A percentile compares a stretch with the other conserved stretches of the same genome.
phyloP scores from a whole-genome alignment of 805 yeast genomes.

The Yarrowia sp. region DNA sequence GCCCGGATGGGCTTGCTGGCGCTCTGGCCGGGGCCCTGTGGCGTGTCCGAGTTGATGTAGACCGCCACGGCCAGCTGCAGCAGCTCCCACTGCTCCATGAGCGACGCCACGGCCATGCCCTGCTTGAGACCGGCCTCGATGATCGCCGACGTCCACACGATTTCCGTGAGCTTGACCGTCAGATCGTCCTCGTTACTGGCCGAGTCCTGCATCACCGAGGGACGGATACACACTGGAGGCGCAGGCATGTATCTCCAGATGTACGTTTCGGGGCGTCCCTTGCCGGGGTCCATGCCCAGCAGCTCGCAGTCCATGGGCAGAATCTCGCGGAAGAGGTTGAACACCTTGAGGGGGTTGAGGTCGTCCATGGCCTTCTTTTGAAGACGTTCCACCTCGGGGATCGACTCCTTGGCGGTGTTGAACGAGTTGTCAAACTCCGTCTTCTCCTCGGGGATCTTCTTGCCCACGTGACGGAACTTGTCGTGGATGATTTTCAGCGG shows the following conservation, averaged over 20 bases:
- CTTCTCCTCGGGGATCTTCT: conserved; percentile 84
- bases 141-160: conserved; percentile 94
- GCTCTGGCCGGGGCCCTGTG: conserved; percentile 58
- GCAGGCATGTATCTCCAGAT: conserved; percentile 98
- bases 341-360: conserved; percentile 87
- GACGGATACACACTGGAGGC: conserved; percentile 98
- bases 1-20: conserved; percentile 85
- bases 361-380: conserved; percentile 90
- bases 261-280: conserved; percentile 94
- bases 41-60: conserved; percentile 96
- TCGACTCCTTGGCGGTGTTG: conserved; percentile 70
- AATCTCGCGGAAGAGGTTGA: conserved; percentile 85
- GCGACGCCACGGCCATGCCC: conserved; percentile 88
- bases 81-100: conserved; percentile 99
- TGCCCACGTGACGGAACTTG: conserved; percentile 94
- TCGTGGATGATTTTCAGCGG: conserved; percentile 95
- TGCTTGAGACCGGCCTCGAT: conserved; percentile 94
- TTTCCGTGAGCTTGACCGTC: conserved; percentile 93
- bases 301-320: conserved; percentile 89
- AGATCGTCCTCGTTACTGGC: conserved; percentile 97
- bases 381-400: conserved; percentile 89
- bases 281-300: conserved; percentile 84
- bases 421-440: conserved; percentile 87
- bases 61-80: conserved; percentile 93
- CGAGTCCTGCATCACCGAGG: conserved; percentile 92